phyloP scores from a whole-genome alignment of 305 asterid species.

The Solanum hybrid region DNA sequence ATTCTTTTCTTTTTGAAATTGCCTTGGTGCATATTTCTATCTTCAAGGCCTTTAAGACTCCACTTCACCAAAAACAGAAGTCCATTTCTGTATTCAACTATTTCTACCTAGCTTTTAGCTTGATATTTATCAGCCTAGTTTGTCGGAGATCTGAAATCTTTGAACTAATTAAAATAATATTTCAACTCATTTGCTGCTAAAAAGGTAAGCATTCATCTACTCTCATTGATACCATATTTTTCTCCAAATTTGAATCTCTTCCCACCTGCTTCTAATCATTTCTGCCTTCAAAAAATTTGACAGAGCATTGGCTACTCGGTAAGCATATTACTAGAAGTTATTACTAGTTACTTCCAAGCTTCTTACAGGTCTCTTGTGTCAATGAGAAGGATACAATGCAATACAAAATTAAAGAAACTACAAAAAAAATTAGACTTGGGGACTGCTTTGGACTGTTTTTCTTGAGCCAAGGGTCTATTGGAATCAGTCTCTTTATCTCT shows the following conservation, averaged over 20 bases:
- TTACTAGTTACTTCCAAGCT: background rate
- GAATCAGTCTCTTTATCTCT: background rate
- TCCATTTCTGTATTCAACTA: background rate
- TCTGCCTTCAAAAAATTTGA: background rate
- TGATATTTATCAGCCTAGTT: background rate
- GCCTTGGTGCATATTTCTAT: background rate
- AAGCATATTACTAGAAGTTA: background rate
- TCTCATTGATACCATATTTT: background rate
- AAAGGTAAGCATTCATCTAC: background rate
- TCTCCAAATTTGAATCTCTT: background rate
- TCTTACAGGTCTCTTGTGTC: background rate
- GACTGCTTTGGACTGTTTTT: background rate
- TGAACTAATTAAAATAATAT: background rate
- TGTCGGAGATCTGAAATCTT: background rate
- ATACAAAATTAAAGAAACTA: background rate
- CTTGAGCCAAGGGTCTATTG: background rate
- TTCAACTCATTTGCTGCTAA: background rate
- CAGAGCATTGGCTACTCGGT: background rate
- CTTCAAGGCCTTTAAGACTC: background rate
- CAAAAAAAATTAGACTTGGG: background rate
- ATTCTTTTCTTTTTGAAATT: background rate
- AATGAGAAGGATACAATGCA: background rate
- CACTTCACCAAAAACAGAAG: background rate
- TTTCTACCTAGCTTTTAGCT: background rate
- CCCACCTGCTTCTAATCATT: background rate